Evolutionary conservation across 306 rosid species (phyloP), one percentile per base, ranked within the genome.

Genomic region (Cyamopsis tetragonoloba): DNA sequence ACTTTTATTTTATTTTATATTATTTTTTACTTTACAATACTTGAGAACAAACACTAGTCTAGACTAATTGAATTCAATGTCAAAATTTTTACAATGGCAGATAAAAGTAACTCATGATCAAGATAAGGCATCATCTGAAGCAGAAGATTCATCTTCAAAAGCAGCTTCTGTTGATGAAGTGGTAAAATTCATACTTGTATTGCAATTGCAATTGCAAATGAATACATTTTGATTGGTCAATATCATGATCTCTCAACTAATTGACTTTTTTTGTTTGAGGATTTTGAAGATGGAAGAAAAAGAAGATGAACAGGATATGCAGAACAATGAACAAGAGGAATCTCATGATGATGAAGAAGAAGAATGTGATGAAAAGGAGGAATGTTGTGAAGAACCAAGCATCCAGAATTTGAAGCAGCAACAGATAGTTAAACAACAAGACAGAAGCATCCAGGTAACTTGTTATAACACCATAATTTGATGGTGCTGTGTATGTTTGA

Each of bases 401-500:
- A 14, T 50, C 38, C 66, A 64, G 23, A 34, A 42, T 35, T 31
- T 49, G 60, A 85, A 71, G 69, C 87, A 84, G 50, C 79, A 73
- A 67, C 58, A 56, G 59, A 37, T 90, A 74, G 81, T 84, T 18
- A 80, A 81, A 31, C 78, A 56, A 69, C 99, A 95, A 60, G 62
- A 71, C 49, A 79, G 51, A 62, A 79, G 78, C 66, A 69, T 91
- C 69, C 84, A 79, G 92, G 99, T 95, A 77, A 75, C 24, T 66
- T 43, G 43, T 60, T 14, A 15, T 35, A 23, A 28, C 23, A 46
- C 37, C 18, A 0, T 3, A 80, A 66, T 56, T 39, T 9, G 7
- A 56, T 63, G 20, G n/a, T n/a, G n/a, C n/a, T n/a, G n/a, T n/a
- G n/a, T n/a, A n/a, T n/a, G n/a, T n/a, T n/a, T n/a, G n/a, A n/a